phyloP scores from a whole-genome alignment of 2,329 filamentous ascomycete genomes.

The Claviceps sp. region DNA sequence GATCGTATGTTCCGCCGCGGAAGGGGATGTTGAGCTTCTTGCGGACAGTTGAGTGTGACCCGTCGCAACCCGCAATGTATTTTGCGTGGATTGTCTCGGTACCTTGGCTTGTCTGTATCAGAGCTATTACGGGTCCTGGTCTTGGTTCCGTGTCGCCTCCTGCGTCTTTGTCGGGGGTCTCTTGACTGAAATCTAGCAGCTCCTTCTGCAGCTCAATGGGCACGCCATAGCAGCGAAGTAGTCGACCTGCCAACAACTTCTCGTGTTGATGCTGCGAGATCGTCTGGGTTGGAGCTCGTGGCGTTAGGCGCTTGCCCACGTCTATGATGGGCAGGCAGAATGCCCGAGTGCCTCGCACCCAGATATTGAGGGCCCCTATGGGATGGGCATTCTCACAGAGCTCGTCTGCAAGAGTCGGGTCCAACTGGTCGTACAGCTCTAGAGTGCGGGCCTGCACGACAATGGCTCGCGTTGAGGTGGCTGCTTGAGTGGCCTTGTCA shows the following conservation, averaged over 20 bases:
- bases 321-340: background rate
- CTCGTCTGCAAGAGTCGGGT: background rate
- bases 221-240: slow-evolving; percentile 3
- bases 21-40: slow-evolving; percentile 1
- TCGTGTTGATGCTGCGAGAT: slow-evolving; percentile 23
- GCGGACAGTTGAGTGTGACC: slow-evolving; percentile 1
- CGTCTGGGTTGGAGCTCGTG: background rate
- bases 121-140: slow-evolving; percentile 31
- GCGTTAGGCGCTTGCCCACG: background rate
- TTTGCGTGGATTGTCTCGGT: slow-evolving; percentile 19
- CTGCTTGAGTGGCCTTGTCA: slow-evolving; percentile 34
- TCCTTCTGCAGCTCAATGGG: slow-evolving; percentile 10
- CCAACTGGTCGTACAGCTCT: slow-evolving; percentile 1
- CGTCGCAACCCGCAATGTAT: slow-evolving; percentile 1
- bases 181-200: slow-evolving; percentile 33
- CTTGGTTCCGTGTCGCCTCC: slow-evolving; percentile 29
- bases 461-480: slow-evolving; percentile 7
- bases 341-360: background rate
- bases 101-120: slow-evolving; percentile 9
- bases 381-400: background rate
- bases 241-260: slow-evolving; percentile 30
- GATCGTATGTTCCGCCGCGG: slow-evolving; percentile 1
- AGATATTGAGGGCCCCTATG: background rate
- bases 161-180: slow-evolving; percentile 33
- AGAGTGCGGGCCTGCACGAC: slow-evolving; percentile 1